Base-by-base conservation (phyloP, 768 basidiomycete species). In the Podaxis rugospora region DNA sequence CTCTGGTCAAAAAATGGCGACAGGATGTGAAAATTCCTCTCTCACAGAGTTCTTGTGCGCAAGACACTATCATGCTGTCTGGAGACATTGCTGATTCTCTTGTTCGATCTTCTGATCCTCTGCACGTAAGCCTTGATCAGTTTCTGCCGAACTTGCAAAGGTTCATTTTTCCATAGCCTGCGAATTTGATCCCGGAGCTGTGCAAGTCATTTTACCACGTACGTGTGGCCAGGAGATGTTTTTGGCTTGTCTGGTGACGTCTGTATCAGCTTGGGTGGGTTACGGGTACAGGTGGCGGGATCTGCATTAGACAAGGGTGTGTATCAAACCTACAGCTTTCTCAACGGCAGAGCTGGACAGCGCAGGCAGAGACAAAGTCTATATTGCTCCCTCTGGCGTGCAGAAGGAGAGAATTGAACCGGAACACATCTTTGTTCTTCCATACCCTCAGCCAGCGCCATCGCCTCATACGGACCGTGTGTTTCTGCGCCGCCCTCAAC, bases 371-470 rank as follows among this genome's bases (percentile, higher is more conserved):
- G 83, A 92, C 62, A 87, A 86, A 63, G 91, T 93, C 18, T 94
- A 85, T 75, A 89, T 94, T 65, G 91, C 92, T 5, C 92, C 93
- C 0, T 93, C 91, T 0, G 92, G 92, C 2, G 93, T 95, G 1
- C 93, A 95, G 71, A 95, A 95, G 68, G 93, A 95, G 65, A 83
- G 92, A 13, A 95, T 95, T 64, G 75, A 83, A 63, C 86, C 92
- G 0, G 76, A 75, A n/a, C 87, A 95, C 71, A 93, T 95, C 53
- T 95, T 95, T 65, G 93, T 95, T 5, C 78, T 95, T 27, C 89
- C 92, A 0, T 94, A 84, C 68, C 89, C 89, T 0, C 88, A 88
- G 69, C 70, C 79, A 1, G 72, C 78, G 3, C 78, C 84, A 1
- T 81, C 85, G 39, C 86, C 84, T 1, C 81, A 87, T 64, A 78